Conservation (phyloP, 1,139 yeast genomes). For the Tardiomyces blankii region DNA sequence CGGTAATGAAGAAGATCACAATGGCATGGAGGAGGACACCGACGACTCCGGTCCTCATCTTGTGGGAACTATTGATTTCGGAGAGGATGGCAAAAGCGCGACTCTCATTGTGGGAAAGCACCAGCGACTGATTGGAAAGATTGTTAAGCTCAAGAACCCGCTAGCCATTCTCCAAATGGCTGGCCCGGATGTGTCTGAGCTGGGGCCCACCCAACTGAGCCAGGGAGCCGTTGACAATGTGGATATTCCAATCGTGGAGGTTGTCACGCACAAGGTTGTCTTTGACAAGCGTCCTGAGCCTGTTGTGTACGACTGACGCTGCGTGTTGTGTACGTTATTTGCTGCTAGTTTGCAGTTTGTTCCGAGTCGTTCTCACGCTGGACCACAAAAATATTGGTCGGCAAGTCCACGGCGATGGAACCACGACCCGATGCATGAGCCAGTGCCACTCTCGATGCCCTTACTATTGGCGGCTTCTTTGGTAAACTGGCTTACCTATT, state of each 20-base stretch:
- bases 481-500: too few relatives aligned
- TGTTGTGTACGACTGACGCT: constrained; percentile 3
- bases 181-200: not conserved
- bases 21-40: not conserved
- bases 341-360: too few relatives aligned
- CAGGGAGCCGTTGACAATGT: constrained; percentile 4
- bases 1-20: not conserved
- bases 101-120: constrained; percentile 14
- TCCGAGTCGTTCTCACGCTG: too few relatives aligned
- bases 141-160: constrained; percentile 21
- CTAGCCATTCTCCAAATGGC: constrained; percentile 19
- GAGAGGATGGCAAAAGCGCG: not conserved
- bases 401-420: too few relatives aligned
- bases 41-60: not conserved
- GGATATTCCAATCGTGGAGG: constrained; percentile 4
- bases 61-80: not conserved
- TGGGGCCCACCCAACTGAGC: not conserved
- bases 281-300: constrained; percentile 21
- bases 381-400: too few relatives aligned
- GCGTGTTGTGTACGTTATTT: too few relatives aligned
- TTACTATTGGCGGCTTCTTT: too few relatives aligned
- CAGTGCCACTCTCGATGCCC: too few relatives aligned
- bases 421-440: too few relatives aligned
- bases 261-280: constrained; percentile 20
- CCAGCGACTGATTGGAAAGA: constrained; percentile 23